Evolutionary conservation across 345 rosid genomes (phyloP), one percentile per base, ranked within the genome.

Genomic region (Populus alba): DNA sequence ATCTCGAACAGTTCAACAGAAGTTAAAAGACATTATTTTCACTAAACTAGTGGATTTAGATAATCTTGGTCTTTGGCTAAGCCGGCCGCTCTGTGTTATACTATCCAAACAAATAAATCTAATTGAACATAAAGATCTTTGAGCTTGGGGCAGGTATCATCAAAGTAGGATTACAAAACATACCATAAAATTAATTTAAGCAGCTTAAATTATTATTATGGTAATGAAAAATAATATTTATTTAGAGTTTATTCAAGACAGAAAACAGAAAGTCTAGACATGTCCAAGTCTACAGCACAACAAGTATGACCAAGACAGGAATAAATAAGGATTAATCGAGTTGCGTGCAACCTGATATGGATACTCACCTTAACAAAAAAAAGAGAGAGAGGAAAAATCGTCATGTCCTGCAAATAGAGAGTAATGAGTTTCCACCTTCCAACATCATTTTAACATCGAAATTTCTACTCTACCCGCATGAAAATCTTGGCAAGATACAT

Each of bases 281-380:
- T 86, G 93, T 98, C 99, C 93, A 98, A 83, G 90, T 91, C 85
- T 95, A 98, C 71, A 95, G 87, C 43, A 95, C 92, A 15, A 98
- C 98, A 83, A 95, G 97, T 66, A 95, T 85, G 85, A 95, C 98
- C 71, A 95, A 88, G 78, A 95, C 92, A 49, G 99, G 35, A 33
- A 29, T 2, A 29, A 29, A 29, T 29, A 2, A 29, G 0, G 4
- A 31, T 31, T 31, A 31, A 0, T 31, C 4, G 4, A 3, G 4
- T 0, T 31, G 33, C 2, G 0, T 0, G 4, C 33, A 31, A 31
- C 3, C 33, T 31, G 33, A 0, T 0, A 0, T 4, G 3, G 3
- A 31, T 3, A 31, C 3, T 0, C 33, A 31, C 4, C 3, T 31
- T 2, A 31, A 31, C 3, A 31, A 3, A 31, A 31, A 3, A 25